phyloP scores from a whole-genome alignment of 164 flowering plant genomes.

The Vitis rotundifolia region DNA sequence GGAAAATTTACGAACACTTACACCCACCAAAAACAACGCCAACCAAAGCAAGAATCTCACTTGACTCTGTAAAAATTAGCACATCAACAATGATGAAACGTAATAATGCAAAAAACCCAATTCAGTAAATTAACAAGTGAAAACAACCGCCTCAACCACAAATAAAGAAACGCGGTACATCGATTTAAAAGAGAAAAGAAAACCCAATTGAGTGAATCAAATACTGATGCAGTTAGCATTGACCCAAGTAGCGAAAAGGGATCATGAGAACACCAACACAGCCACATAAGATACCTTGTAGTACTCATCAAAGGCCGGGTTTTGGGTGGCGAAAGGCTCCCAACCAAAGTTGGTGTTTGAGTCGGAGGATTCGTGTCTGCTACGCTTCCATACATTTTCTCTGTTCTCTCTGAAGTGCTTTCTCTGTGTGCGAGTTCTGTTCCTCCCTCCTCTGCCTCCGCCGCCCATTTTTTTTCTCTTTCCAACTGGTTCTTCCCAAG shows the following conservation, averaged over 20 bases:
- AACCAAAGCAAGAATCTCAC: background rate
- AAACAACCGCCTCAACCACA: too few relatives aligned
- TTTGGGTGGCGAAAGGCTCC: conserved; percentile 77
- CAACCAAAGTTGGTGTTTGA: conserved; percentile 29
- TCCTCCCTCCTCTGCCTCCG: conserved; percentile 34
- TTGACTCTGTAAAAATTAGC: too few relatives aligned
- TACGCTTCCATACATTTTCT: conserved; percentile 83
- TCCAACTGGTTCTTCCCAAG: background rate
- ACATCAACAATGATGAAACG: background rate
- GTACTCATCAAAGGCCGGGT: conserved; percentile 75
- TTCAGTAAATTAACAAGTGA: too few relatives aligned
- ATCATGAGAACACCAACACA: background rate
- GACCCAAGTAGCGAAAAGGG: background rate
- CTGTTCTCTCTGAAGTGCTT: conserved; percentile 69
- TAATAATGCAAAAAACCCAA: too few relatives aligned
- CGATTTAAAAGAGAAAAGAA: too few relatives aligned
- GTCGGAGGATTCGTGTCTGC: conserved; percentile 35
- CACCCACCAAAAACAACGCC: background rate
- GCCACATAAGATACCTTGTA: conserved; percentile 54
- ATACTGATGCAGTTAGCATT: background rate
- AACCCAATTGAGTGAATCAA: background rate
- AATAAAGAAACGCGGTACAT: too few relatives aligned
- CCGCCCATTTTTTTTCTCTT: conserved; percentile 8
- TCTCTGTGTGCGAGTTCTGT: conserved; percentile 75
- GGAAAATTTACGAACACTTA: background rate